These are phyloP conservation scores for Hypocrella siamensis DNA, from an alignment of 2,329 filamentous ascomycete species.

Conservation along the genomic window DNA sequence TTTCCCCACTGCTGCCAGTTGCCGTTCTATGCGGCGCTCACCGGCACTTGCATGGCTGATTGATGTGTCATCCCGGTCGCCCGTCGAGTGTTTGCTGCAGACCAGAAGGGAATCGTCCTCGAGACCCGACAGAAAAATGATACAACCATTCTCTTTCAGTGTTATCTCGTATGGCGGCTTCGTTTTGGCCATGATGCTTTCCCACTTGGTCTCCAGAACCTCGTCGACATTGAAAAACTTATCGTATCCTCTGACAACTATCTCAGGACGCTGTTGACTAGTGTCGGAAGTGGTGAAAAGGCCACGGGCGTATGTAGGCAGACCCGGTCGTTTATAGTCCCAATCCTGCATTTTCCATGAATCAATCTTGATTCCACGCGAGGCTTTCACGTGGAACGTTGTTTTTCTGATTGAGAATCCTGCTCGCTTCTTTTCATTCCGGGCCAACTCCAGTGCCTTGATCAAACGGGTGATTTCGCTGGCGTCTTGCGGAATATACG, in stretches of 20 bases:
- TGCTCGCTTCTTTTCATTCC: conserved; percentile 38
- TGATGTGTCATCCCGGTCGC: conserved; percentile 52
- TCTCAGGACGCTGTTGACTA: conserved; percentile 51
- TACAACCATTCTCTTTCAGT: conserved; percentile 98
- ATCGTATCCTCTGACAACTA: conserved; percentile 83
- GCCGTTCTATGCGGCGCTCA: conserved; percentile 65
- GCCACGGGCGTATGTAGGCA: conserved; percentile 86
- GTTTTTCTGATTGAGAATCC: conserved; percentile 64
- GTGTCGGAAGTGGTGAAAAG: conserved; percentile 71
- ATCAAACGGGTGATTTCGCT: conserved; percentile 53
- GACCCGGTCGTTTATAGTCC: conserved; percentile 78
- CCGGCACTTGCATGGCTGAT: conserved; percentile 75
- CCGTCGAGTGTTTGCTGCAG: conserved; percentile 98
- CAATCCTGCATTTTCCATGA: conserved; percentile 92
- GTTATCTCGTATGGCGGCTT: conserved; percentile 86
- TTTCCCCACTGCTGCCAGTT: conserved; percentile 64
- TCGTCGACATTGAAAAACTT: conserved; percentile 97
- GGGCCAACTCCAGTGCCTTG: conserved; percentile 40
- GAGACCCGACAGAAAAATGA: conserved; percentile 89
- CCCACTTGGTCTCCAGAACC: conserved; percentile 68
- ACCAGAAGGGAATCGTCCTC: conserved; percentile 81
- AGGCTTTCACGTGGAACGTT: conserved; percentile 50
- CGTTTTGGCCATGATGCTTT: conserved; percentile 59
- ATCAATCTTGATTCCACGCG: conserved; percentile 53
- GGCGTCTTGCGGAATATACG: conserved; percentile 53